Evolutionary conservation across 2,329 filamentous ascomycete species (phyloP).

Genomic region (Botrytis paeoniae): DNA sequence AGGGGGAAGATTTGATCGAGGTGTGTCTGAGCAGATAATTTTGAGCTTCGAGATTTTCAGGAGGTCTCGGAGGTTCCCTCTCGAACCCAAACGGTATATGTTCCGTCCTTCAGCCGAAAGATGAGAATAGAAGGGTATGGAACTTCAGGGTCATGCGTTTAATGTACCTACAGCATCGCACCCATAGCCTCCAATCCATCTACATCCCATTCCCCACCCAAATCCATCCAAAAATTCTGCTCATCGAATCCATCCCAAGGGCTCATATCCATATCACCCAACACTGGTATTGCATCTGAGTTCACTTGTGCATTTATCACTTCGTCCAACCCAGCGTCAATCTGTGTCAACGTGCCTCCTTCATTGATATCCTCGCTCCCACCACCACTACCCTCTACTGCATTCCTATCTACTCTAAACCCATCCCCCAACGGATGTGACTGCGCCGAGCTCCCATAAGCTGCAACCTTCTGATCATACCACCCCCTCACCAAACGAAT

Average conservation of each 20-base stretch:
- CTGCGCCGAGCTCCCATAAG: not conserved
- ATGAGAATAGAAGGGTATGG: not conserved
- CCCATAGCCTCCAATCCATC: not conserved
- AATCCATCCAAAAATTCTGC: slow-evolving; percentile 4
- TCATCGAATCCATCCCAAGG: not conserved
- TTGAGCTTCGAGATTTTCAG: not conserved
- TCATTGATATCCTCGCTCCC: not conserved
- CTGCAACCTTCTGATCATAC: not conserved
- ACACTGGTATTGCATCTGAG: not conserved
- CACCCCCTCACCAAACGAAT: not conserved
- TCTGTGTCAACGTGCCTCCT: not conserved
- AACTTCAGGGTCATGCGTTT: not conserved
- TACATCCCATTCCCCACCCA: slow-evolving; percentile 1
- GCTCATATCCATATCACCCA: not conserved
- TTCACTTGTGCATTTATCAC: not conserved
- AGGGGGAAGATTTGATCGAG: not conserved
- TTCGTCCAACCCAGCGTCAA: not conserved
- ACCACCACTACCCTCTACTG: not conserved
- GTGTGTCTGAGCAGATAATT: not conserved
- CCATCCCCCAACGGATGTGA: not conserved
- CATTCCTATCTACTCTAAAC: not conserved
- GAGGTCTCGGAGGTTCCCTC: not conserved
- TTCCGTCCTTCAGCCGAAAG: not conserved
- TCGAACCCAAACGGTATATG: not conserved
- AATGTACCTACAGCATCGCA: not conserved